Base-by-base conservation (phyloP, 192 early-diverging fungal genomes). In the Gamsiella multidivaricata region DNA sequence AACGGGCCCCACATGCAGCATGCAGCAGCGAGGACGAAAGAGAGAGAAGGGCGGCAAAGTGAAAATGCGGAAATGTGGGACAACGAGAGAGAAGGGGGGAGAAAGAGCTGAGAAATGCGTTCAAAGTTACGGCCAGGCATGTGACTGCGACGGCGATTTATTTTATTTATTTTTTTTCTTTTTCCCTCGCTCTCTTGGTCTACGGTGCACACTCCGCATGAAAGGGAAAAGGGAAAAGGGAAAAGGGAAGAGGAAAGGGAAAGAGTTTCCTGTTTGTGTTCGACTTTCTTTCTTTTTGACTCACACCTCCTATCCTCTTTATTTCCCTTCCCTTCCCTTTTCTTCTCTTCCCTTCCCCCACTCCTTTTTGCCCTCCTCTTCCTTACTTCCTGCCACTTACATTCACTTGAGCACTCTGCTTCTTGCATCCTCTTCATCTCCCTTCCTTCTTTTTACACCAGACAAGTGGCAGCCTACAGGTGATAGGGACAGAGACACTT, bases 21-120 rank as follows among this genome's bases (percentile, higher is more conserved):
- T 10, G 17, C 15, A 18, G 15, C 50, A n/a, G 52, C 12, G 20
- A 51, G 46, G 29, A 36, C 10, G 47, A 22, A 50, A 53, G 43
- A 25, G 37, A 54, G 34, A 36, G 61, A 53, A 28, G 3, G 37
- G 17, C n/a, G n/a, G n/a, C n/a, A n/a, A n/a, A n/a, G n/a, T n/a
- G n/a, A n/a, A n/a, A n/a, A n/a, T n/a, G n/a, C n/a, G n/a, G n/a
- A 25, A 59, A 39, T 12, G 56, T 14, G 39, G 25, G 55, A 46
- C 5, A 51, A 11, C 3, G 29, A 54, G 64, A 47, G 64, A 31
- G 39, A 43, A 39, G 3, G 22, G 31, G 32, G 26, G 37, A 26
- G 36, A n/a, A 9, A 39, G 54, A 57, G 9, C 8, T 3, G 33
- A 39, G 20, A n/a, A n/a, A 49, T 39, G 36, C 7, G 10, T 34